These are phyloP conservation scores for Saccharomycopsis schoenii DNA, from an alignment of 805 yeast genomes.

Conservation along the genomic window DNA sequence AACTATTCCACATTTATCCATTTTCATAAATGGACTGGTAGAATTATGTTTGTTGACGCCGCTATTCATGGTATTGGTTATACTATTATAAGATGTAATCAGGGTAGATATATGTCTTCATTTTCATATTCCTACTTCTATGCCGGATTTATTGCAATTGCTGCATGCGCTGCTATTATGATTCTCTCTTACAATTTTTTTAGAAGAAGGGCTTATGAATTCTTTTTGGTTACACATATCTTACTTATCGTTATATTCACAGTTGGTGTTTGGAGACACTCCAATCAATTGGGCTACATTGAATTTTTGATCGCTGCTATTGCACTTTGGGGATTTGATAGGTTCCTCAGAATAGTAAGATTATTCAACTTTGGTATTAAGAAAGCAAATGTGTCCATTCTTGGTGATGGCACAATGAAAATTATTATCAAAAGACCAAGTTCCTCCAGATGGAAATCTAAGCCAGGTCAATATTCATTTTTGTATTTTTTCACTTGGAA, in stretches of 20 bases:
- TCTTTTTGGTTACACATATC: constrained; percentile 49
- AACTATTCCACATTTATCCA: constrained; percentile 51
- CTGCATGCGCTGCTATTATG: constrained; percentile 29
- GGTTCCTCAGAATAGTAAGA: constrained; percentile 46
- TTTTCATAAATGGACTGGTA: constrained; percentile 58
- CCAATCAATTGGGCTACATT: constrained; percentile 39
- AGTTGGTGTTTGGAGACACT: constrained; percentile 50
- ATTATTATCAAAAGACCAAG: constrained; percentile 34
- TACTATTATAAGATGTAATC: neutral
- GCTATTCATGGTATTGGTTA: constrained; percentile 10
- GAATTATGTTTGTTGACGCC: constrained; percentile 29
- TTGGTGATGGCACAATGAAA: constrained; percentile 36
- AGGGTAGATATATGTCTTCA: neutral
- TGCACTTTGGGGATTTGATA: constrained; percentile 64
- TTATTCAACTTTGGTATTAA: constrained; percentile 46
- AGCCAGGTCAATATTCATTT: constrained; percentile 49
- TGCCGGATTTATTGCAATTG: constrained; percentile 39
- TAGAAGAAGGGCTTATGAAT: constrained; percentile 49
- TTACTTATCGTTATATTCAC: constrained; percentile 43
- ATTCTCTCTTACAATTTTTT: constrained; percentile 41
- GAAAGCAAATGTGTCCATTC: constrained; percentile 19
- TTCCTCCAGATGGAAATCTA: constrained; percentile 30
- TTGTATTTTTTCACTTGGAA: constrained; percentile 44
- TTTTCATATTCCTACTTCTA: constrained; percentile 28
- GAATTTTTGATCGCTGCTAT: constrained; percentile 43